phyloP scores from a whole-genome alignment of 257 asterid genomes.

The Lycium barbarum region DNA sequence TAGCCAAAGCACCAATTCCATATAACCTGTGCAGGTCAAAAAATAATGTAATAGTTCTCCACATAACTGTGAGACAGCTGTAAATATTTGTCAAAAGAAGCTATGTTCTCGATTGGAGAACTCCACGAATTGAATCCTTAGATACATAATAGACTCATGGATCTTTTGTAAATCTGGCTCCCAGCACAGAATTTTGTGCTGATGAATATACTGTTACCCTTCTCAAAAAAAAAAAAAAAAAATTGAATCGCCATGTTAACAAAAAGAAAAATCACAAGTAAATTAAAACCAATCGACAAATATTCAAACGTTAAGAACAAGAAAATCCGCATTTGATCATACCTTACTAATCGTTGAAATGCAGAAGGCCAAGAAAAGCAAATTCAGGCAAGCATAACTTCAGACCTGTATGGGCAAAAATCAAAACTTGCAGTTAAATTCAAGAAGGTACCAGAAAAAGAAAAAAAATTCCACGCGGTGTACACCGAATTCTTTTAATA shows the following conservation, averaged over 20 bases:
- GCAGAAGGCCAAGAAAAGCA: neutral
- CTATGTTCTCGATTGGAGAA: neutral
- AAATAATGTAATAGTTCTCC: neutral
- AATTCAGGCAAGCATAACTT: neutral
- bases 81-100: neutral
- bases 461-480: neutral
- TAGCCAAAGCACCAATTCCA: neutral
- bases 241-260: neutral
- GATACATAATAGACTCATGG: too few relatives aligned
- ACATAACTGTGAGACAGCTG: neutral
- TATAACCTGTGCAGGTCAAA: neutral
- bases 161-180: too few relatives aligned
- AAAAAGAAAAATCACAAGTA: neutral
- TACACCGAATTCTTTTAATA: neutral
- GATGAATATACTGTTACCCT: too few relatives aligned
- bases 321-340: constrained; percentile 13
- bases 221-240: too few relatives aligned
- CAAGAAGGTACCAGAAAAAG: too few relatives aligned
- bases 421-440: neutral
- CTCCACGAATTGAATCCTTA: too few relatives aligned
- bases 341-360: neutral
- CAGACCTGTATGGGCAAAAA: neutral
- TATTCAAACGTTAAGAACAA: neutral
- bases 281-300: neutral
- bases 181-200: too few relatives aligned